Percentiles rank a stretch among this genome's conserved stretches.
Conservation (phyloP, 2,329 filamentous ascomycete species). For the Diaporthe sp. region DNA sequence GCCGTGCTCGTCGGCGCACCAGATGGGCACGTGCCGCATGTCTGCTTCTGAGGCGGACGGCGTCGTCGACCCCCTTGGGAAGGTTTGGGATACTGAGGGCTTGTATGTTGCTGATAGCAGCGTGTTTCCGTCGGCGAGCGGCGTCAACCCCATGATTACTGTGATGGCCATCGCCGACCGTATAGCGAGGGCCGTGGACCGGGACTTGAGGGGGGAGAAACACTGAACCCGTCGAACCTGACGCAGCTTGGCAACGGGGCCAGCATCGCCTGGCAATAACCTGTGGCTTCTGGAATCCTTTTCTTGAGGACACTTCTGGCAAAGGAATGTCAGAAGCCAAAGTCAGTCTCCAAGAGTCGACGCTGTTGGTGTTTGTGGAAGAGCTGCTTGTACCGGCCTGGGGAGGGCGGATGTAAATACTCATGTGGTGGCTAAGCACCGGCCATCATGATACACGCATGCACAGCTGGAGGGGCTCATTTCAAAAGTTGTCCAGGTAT, state of each 20-base stretch:
- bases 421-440: background rate
- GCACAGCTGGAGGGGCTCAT: background rate
- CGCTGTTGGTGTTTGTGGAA: background rate
- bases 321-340: background rate
- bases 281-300: background rate
- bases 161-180: slow-evolving; percentile 78
- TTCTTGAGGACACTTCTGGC: too few relatives aligned
- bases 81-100: slow-evolving; percentile 75
- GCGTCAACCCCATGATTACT: slow-evolving; percentile 87
- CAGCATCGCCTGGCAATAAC: background rate
- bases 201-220: slow-evolving; percentile 54
- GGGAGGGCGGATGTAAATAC: too few relatives aligned
- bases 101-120: slow-evolving; percentile 82
- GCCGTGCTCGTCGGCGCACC: slow-evolving; percentile 79
- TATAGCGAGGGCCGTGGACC: slow-evolving; percentile 70
- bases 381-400: background rate
- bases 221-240: background rate
- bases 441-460: too few relatives aligned
- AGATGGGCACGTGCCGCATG: slow-evolving; percentile 87
- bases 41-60: slow-evolving; percentile 64
- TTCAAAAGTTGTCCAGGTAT: too few relatives aligned
- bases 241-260: background rate
- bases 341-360: background rate
- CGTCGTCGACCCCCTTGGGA: slow-evolving; percentile 70
- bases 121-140: slow-evolving; percentile 81